Evolutionary conservation across 1,284 basidiomycete species (phyloP), one percentile per base, ranked within the genome.

Genomic region (Kalmanozyma brasiliensis): DNA sequence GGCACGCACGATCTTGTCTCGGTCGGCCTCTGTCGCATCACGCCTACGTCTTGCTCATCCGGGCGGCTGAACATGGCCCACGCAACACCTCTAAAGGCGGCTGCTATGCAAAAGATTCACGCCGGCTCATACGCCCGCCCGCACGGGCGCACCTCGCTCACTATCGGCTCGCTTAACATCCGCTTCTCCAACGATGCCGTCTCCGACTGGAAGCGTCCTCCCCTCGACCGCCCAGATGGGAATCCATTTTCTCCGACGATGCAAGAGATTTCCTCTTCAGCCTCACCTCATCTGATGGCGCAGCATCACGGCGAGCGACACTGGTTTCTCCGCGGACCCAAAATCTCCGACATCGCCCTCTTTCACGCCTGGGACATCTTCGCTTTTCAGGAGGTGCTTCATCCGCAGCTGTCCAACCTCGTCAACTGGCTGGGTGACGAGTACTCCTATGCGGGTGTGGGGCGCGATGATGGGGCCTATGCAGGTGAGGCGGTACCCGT

Each of bases 331-430:
- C 37, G 73, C 0, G 55, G 70, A 3, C 63, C 68, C 19, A 57
- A 62, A 14, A 36, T 75, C 1, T 61, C 70, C 26, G 73, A 75
- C 36, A 49, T 59, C 3, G 49, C 53, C 13, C 40, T 76, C 16
- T 68, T 74, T 17, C 37, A 72, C 53, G 51, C 67, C 30, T 72
- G 68, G 63, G 72, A 74, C 49, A 20, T 76, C 8, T 64, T 76
- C 23, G 69, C 63, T 1, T 65, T 74, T 24, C 74, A 76, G 35
- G 74, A 76, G 47, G 74, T 74, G 19, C 65, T 76, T 22, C 52
- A 73, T 49, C 60, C 46, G 3, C 70, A 68, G 37, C 58, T 52
- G n/a, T 1, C 10, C 8, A 61, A 68, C 24, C 36, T 64, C 13
- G 17, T 56, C 2, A 14, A 35, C 1, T 64, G 60, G 64, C 36